Percentiles rank a stretch among this genome's conserved stretches.
Evolutionary conservation across 2,329 filamentous ascomycete genomes (phyloP).

Genomic region (Trichoderma cornu-damae): DNA sequence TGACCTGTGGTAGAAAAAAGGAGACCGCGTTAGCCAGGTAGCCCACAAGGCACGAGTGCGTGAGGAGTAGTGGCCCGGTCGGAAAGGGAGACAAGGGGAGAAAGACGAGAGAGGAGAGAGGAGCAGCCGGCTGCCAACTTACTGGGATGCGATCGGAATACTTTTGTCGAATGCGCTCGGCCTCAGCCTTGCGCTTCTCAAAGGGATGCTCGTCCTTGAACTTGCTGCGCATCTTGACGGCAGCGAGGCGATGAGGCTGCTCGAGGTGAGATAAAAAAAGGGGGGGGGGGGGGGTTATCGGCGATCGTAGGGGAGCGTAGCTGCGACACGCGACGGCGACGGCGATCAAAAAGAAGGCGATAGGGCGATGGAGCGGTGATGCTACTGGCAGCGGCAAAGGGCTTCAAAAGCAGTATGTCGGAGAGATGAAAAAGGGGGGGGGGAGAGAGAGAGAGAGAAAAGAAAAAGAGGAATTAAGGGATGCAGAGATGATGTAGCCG

Average conservation of each 20-base stretch:
- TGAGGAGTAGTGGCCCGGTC: background rate
- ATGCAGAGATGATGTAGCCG: slow-evolving; percentile 20
- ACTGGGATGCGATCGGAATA: slow-evolving; percentile 98
- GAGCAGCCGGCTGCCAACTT: slow-evolving; percentile 40
- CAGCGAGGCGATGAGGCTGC: slow-evolving; percentile 13
- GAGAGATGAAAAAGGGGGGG: slow-evolving; percentile 11
- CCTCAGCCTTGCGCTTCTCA: slow-evolving; percentile 99
- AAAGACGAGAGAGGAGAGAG: background rate
- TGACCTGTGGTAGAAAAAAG: no score
- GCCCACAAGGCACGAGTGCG: background rate
- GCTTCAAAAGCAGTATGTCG: background rate
- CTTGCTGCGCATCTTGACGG: slow-evolving; percentile 86
- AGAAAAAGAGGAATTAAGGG: slow-evolving; percentile 15
- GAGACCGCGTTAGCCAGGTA: no score
- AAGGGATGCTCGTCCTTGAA: slow-evolving; percentile 99
- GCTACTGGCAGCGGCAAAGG: background rate
- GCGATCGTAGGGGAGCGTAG: background rate
- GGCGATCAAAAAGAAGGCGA: background rate
- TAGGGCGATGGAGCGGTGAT: background rate
- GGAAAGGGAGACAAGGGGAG: background rate
- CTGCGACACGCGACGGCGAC: background rate
- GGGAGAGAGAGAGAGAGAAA: no score
- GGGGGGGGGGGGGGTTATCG: background rate
- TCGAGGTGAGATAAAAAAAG: background rate
- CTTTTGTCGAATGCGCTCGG: slow-evolving; percentile 98